Conservation (phyloP, 352 stramenopile genomes). For the Pythium folliculosum region DNA sequence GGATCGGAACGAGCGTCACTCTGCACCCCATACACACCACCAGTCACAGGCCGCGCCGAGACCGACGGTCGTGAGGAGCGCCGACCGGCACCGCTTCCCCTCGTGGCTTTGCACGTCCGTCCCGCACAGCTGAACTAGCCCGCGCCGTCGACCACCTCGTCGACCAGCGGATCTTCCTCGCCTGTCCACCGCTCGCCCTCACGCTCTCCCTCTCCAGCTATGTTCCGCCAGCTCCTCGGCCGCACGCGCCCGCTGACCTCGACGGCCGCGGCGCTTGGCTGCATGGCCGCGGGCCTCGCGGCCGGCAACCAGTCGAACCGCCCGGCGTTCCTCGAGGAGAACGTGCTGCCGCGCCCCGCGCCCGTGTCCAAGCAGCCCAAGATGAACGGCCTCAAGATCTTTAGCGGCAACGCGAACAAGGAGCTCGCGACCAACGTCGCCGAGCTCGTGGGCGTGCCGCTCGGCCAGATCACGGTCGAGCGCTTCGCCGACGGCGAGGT, state of each 20-base stretch:
- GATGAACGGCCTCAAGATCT: slow-evolving; percentile 96
- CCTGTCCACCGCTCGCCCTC: neutral
- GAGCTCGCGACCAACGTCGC: slow-evolving; percentile 96
- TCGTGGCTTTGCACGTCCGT: slow-evolving; percentile 7
- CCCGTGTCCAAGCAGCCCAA: slow-evolving; percentile 85
- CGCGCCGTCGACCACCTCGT: slow-evolving; percentile 4
- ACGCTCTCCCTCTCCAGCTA: slow-evolving; percentile 19
- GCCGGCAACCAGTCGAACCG: slow-evolving; percentile 43
- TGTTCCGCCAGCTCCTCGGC: slow-evolving; percentile 74
- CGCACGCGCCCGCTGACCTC: slow-evolving; percentile 52
- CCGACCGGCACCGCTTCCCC: slow-evolving; percentile 9
- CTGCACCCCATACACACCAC: slow-evolving; percentile 25
- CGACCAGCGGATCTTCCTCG: slow-evolving; percentile 19
- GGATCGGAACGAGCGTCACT: neutral
- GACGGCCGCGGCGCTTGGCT: slow-evolving; percentile 50
- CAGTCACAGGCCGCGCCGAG: slow-evolving; percentile 22
- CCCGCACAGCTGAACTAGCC: slow-evolving; percentile 14
- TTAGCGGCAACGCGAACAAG: slow-evolving; percentile 98
- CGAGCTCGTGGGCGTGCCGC: slow-evolving; percentile 95
- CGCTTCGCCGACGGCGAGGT: slow-evolving; percentile 99
- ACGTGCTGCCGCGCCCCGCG: slow-evolving; percentile 44
- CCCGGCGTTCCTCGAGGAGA: slow-evolving; percentile 54
- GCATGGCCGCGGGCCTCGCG: slow-evolving; percentile 41
- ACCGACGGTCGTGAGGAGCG: slow-evolving; percentile 4
- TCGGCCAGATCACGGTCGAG: slow-evolving; percentile 98